phyloP scores from a whole-genome alignment of 768 basidiomycete genomes.

The Kwoniella sp. region DNA sequence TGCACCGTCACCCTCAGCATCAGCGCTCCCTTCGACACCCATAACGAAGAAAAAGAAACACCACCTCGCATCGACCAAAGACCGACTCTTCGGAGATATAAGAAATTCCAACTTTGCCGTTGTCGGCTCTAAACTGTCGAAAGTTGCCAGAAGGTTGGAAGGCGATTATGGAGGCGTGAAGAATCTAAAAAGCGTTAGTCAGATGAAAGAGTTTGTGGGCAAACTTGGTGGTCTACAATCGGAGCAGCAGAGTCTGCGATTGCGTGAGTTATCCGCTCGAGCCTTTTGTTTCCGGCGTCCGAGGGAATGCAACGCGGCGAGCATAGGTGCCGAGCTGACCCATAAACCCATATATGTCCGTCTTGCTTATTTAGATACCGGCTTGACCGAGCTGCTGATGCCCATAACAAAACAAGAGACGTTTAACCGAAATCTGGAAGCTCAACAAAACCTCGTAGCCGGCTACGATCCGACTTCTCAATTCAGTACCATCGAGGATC shows the following conservation, averaged over 20 bases:
- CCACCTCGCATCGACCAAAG: constrained; percentile 72
- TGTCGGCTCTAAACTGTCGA: constrained; percentile 78
- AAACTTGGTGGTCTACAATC: constrained; percentile 87
- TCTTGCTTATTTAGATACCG: constrained; percentile 76
- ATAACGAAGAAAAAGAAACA: constrained; percentile 81
- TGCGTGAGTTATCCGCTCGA: constrained; percentile 66
- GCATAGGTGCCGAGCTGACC: too few species aligned
- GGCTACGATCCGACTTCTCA: constrained; percentile 83
- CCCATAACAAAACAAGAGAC: constrained; percentile 79
- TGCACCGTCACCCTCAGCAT: constrained; percentile 29
- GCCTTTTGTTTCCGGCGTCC: neutral
- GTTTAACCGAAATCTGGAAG: constrained; percentile 89
- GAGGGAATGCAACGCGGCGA: too few species aligned
- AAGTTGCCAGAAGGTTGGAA: constrained; percentile 78
- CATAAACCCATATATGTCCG: too few species aligned
- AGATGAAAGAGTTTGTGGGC: constrained; percentile 92
- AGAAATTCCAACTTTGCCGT: constrained; percentile 90
- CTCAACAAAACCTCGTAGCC: constrained; percentile 96
- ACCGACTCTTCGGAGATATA: constrained; percentile 78
- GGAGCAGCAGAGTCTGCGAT: constrained; percentile 82
- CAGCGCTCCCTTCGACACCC: constrained; percentile 34
- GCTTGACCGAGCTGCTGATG: constrained; percentile 86
- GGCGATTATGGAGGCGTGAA: constrained; percentile 89
- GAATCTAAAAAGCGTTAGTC: constrained; percentile 84
- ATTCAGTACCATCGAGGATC: constrained; percentile 81